Evolutionary conservation across 345 rosid genomes (phyloP).

Genomic region (Citrus mangshanensis): DNA sequence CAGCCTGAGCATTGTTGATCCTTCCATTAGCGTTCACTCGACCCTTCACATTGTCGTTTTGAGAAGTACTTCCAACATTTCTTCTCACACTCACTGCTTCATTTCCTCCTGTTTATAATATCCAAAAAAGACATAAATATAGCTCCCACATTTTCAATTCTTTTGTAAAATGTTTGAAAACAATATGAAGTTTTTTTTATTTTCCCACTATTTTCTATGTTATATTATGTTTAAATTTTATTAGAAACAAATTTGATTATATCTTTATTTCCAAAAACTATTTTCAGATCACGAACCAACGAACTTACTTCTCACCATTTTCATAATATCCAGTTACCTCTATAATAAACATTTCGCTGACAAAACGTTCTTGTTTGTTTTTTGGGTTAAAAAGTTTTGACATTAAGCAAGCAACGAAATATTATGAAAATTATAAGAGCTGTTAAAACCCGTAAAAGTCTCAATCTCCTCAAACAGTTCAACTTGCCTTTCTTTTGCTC

Average conservation of each 20-base stretch:
- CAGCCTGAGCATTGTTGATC: neutral
- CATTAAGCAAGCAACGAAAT: neutral
- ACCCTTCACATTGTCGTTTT: conserved; percentile 43
- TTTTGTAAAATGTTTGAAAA: neutral
- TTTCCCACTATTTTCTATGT: no score
- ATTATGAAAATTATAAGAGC: no score
- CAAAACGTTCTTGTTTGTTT: no score
- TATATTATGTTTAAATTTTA: no score
- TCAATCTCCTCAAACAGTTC: neutral
- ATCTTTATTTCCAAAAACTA: neutral
- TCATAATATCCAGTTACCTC: no score
- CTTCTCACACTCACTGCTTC: conserved; percentile 30
- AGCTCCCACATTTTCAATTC: no score
- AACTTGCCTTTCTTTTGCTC: conserved; percentile 70
- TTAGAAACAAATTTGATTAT: no score
- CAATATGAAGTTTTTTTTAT: no score
- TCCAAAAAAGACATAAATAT: no score
- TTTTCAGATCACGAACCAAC: neutral
- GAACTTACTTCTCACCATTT: neutral
- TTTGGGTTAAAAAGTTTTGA: no score
- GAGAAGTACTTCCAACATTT: conserved; percentile 1
- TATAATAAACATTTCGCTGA: no score
- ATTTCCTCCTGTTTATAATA: conserved; percentile 27
- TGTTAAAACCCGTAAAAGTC: no score
- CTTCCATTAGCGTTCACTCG: conserved; percentile 43